phyloP scores from a whole-genome alignment of 345 rosid genomes.

The Gossypium stocksii region DNA sequence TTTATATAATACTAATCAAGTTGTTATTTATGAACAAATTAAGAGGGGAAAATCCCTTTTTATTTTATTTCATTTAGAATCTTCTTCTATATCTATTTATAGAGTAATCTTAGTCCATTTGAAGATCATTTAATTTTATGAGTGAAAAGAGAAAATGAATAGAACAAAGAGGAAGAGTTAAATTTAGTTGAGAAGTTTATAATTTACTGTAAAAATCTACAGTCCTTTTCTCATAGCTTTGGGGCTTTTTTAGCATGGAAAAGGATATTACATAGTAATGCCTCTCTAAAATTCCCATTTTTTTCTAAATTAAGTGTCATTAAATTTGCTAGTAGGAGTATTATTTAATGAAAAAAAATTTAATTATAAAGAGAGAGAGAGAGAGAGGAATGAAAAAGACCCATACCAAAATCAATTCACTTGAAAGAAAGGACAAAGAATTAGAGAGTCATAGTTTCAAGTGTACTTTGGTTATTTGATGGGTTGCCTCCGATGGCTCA shows the following conservation, averaged over 20 bases:
- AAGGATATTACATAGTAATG: not conserved
- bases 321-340: not conserved
- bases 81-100: not conserved
- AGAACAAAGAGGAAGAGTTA: conserved; percentile 21
- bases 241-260: conserved; percentile 8
- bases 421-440: conserved; percentile 30
- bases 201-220: conserved; percentile 6
- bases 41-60: not conserved
- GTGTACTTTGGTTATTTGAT: conserved; percentile 21
- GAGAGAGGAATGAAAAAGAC: conserved; percentile 31
- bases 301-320: not conserved
- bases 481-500: conserved; percentile 37
- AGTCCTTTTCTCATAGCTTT: not conserved
- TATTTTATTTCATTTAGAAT: not conserved
- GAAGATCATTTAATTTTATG: conserved; percentile 8
- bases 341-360: no score
- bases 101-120: not conserved
- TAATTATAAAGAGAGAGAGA: no score
- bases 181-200: conserved; percentile 20
- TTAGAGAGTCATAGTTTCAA: conserved; percentile 22
- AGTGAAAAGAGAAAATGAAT: conserved; percentile 6
- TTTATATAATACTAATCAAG: not conserved
- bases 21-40: conserved; percentile 7
- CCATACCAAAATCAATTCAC: conserved; percentile 31
- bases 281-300: not conserved